phyloP scores from a whole-genome alignment of 495 filamentous ascomycete species.

The Glutinoglossum americanum region DNA sequence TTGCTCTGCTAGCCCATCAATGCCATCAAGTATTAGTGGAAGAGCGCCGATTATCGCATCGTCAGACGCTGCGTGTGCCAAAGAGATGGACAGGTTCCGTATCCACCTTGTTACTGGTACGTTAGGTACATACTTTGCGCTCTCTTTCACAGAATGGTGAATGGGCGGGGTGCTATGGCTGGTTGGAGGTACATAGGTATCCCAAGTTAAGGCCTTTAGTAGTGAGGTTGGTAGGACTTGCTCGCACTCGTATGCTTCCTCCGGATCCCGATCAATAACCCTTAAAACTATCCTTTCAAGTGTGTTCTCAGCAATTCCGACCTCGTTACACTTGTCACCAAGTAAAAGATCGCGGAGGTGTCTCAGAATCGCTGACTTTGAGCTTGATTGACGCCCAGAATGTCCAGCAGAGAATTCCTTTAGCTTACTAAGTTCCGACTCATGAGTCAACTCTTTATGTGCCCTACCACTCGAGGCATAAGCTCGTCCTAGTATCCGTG shows the following conservation, averaged over 20 bases:
- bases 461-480: conserved; percentile 57
- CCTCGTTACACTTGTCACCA: conserved; percentile 35
- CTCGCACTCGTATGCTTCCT: conserved; percentile 24
- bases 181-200: neutral
- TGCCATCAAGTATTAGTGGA: conserved; percentile 32
- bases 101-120: conserved; percentile 33
- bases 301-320: conserved; percentile 58
- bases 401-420: conserved; percentile 16
- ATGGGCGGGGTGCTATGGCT: neutral
- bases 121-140: neutral
- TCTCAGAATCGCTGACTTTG: conserved; percentile 27
- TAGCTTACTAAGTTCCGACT: conserved; percentile 30
- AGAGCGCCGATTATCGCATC: conserved; percentile 48
- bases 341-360: conserved; percentile 46
- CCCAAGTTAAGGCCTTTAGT: conserved; percentile 4
- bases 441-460: conserved; percentile 31
- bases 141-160: neutral
- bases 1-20: conserved; percentile 45
- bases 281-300: conserved; percentile 47
- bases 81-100: conserved; percentile 32
- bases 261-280: conserved; percentile 23
- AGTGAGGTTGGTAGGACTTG: conserved; percentile 2
- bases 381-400: conserved; percentile 2
- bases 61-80: conserved; percentile 35
- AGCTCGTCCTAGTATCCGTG: conserved; percentile 58